These are phyloP conservation scores for Arthrobotrys sinensis DNA, from an alignment of 2,329 filamentous ascomycete species.

Conservation along the genomic window DNA sequence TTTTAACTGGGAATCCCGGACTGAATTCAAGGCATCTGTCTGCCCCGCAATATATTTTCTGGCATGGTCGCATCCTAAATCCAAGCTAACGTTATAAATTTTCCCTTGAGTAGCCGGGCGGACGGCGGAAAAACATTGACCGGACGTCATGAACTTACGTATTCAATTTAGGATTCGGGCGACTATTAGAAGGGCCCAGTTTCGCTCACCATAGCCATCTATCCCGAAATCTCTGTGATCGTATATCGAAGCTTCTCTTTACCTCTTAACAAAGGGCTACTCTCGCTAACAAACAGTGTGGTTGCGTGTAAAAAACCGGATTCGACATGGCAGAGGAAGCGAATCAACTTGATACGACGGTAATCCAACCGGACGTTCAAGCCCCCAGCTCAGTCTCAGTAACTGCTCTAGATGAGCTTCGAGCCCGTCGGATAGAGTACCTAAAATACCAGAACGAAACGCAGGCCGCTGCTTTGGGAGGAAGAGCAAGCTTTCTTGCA, in stretches of 20 bases:
- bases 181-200: constrained; percentile 1
- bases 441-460: constrained; percentile 47
- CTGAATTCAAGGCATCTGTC: background rate
- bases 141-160: constrained; percentile 25
- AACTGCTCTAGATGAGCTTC: constrained; percentile 54
- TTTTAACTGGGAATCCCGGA: too few species aligned
- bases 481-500: constrained; percentile 31
- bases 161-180: constrained; percentile 14
- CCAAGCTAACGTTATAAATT: constrained; percentile 19
- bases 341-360: background rate
- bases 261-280: background rate
- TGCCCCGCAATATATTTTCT: constrained; percentile 6
- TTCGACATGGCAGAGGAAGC: constrained; percentile 31
- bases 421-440: constrained; percentile 53
- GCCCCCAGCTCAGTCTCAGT: constrained; percentile 39
- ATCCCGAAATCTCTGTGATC: background rate
- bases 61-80: constrained; percentile 10
- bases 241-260: background rate
- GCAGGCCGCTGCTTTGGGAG: constrained; percentile 32
- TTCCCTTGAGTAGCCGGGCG: background rate
- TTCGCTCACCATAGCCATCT: background rate
- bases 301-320: background rate
- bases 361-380: constrained; percentile 50
- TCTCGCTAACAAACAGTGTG: background rate
- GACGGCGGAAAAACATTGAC: constrained; percentile 25